A percentile compares a stretch with the other conserved stretches of the same genome.
phyloP scores from a whole-genome alignment of 2,329 filamentous ascomycete species.

The Nemania sp. region DNA sequence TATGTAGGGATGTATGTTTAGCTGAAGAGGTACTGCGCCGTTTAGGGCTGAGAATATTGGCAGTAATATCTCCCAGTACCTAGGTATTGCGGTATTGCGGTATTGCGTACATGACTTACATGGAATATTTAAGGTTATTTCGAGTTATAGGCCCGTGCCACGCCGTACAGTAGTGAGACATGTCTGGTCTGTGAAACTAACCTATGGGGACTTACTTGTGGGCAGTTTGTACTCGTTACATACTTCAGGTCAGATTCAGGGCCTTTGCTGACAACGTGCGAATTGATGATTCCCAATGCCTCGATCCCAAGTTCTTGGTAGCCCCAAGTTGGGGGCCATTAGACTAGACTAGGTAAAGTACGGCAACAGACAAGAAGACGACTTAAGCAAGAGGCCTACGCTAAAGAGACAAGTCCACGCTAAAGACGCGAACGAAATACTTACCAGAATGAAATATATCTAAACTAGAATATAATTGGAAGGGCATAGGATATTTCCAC shows the following conservation, averaged over 20 bases:
- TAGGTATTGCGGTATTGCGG: too few relatives aligned
- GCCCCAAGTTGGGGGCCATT: slow-evolving; percentile 21
- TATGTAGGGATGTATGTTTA: too few relatives aligned
- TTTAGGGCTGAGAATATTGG: not conserved
- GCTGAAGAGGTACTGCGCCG: not conserved
- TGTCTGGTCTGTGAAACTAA: slow-evolving; percentile 11
- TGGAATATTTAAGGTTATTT: slow-evolving; percentile 21
- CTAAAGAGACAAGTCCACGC: not conserved
- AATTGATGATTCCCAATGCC: slow-evolving; percentile 7
- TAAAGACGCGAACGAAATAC: not conserved
- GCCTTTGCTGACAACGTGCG: slow-evolving; percentile 37
- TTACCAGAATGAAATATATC: not conserved
- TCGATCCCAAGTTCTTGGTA: not conserved
- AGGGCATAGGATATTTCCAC: not conserved
- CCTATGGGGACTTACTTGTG: not conserved
- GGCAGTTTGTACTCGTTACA: slow-evolving; percentile 4
- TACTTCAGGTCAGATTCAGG: not conserved
- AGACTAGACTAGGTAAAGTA: not conserved
- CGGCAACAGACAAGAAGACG: not conserved
- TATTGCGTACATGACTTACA: not conserved
- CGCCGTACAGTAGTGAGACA: slow-evolving; percentile 14
- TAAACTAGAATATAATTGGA: too few relatives aligned
- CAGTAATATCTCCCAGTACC: not conserved
- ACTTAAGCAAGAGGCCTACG: not conserved
- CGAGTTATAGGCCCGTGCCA: not conserved